A percentile compares a stretch with the other conserved stretches of the same genome.
These are phyloP conservation scores for Russula sp. DNA, from an alignment of 768 basidiomycete species.

Conservation along the genomic window DNA sequence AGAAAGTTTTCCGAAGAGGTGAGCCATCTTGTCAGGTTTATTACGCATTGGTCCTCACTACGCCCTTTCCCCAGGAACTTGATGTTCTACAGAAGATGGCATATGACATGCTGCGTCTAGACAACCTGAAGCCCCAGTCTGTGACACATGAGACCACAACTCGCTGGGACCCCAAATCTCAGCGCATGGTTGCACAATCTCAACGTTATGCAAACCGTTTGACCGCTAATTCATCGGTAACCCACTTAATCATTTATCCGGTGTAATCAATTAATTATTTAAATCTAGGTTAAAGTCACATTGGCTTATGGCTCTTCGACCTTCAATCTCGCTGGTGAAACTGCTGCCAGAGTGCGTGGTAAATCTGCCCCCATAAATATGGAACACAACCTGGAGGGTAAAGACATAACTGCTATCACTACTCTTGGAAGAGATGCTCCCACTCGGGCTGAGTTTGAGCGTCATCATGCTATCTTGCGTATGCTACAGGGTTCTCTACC, in stretches of 20 bases:
- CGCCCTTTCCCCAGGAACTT: conserved; percentile 1
- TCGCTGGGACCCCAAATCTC: conserved; percentile 5
- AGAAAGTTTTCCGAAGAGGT: conserved; percentile 34
- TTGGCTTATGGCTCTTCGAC: conserved; percentile 25
- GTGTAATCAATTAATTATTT: neutral
- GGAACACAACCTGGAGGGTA: conserved; percentile 29
- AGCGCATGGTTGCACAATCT: conserved; percentile 18
- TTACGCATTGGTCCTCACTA: neutral
- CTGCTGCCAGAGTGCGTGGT: conserved; percentile 24
- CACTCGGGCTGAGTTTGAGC: conserved; percentile 52
- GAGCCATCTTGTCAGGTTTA: conserved; percentile 9
- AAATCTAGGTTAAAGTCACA: conserved; percentile 26
- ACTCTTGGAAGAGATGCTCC: conserved; percentile 51
- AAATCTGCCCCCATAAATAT: conserved; percentile 27
- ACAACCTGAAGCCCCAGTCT: conserved; percentile 9
- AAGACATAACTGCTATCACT: conserved; percentile 34
- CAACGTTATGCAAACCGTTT: conserved; percentile 16
- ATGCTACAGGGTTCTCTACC: conserved; percentile 33
- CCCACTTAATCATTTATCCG: neutral
- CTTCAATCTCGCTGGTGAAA: conserved; percentile 26
- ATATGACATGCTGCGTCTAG: conserved; percentile 12
- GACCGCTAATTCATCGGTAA: neutral
- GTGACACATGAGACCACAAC: conserved; percentile 15
- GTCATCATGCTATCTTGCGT: conserved; percentile 29
- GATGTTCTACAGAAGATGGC: conserved; percentile 12